These are phyloP conservation scores for Elsinoe necatrix DNA, from an alignment of 2,329 filamentous ascomycete species.

Conservation along the genomic window DNA sequence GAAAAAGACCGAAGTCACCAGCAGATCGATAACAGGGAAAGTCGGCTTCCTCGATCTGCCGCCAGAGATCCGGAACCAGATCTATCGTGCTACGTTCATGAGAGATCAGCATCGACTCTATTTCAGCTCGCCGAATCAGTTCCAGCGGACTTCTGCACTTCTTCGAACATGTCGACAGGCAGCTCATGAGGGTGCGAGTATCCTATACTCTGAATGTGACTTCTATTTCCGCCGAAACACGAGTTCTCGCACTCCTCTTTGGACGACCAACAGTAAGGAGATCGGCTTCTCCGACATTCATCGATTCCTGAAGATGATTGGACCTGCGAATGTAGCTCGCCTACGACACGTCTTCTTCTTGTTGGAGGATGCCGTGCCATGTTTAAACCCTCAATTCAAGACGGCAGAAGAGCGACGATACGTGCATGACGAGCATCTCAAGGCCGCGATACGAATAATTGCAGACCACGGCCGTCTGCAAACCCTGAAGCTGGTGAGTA, in stretches of 20 bases:
- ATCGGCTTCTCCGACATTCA: slow-evolving; percentile 38
- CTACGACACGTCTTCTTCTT: slow-evolving; percentile 39
- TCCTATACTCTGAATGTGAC: slow-evolving; percentile 44
- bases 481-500: slow-evolving; percentile 29
- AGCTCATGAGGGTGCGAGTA: slow-evolving; percentile 37
- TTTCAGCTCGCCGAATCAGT: slow-evolving; percentile 31
- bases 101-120: slow-evolving; percentile 26
- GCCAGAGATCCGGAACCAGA: slow-evolving; percentile 39
- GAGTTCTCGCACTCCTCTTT: slow-evolving; percentile 27
- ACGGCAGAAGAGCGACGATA: slow-evolving; percentile 40
- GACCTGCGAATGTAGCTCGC: slow-evolving; percentile 38
- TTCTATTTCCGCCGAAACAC: slow-evolving; percentile 38
- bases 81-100: slow-evolving; percentile 40
- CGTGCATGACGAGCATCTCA: slow-evolving; percentile 39
- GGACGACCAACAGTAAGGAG: slow-evolving; percentile 35
- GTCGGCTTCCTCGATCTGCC: slow-evolving; percentile 32
- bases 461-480: slow-evolving; percentile 35
- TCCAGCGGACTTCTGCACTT: slow-evolving; percentile 37
- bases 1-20: neutral
- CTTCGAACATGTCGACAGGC: slow-evolving; percentile 40
- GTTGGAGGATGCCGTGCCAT: slow-evolving; percentile 39
- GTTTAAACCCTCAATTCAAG: slow-evolving; percentile 32
- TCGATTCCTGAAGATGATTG: slow-evolving; percentile 41
- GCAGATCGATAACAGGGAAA: neutral
- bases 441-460: slow-evolving; percentile 39